Percentiles rank a stretch among this genome's conserved stretches.
Conservation (phyloP, 805 yeast genomes). For the Zygoascus biomembranicola region DNA sequence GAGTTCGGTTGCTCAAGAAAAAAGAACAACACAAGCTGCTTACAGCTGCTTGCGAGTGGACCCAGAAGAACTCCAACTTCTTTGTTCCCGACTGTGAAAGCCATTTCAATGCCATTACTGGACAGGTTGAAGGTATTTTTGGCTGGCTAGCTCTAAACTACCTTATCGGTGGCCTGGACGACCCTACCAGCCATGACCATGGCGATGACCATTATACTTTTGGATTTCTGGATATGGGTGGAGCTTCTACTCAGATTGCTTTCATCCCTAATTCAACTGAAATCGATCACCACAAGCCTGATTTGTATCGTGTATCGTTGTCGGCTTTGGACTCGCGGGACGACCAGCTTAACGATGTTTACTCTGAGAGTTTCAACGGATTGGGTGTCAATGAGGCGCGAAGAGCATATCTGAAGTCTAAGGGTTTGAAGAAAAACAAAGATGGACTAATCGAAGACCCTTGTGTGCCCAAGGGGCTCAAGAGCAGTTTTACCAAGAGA, state of each 20-base stretch:
- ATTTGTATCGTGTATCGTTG: constrained; percentile 56
- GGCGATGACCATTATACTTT: constrained; percentile 39
- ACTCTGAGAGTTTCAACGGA: constrained; percentile 94
- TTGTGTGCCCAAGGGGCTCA: constrained; percentile 65
- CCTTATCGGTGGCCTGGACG: constrained; percentile 53
- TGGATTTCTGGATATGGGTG: constrained; percentile 99
- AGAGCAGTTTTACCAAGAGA: constrained; percentile 7
- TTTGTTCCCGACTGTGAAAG: constrained; percentile 49
- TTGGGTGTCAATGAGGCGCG: constrained; percentile 96
- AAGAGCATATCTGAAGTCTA: constrained; percentile 44
- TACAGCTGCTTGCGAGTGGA: constrained; percentile 48
- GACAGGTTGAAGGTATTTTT: constrained; percentile 87
- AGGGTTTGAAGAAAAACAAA: constrained; percentile 7
- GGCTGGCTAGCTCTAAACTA: constrained; percentile 95
- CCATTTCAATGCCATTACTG: constrained; percentile 81
- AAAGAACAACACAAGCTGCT: constrained; percentile 46
- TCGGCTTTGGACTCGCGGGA: constrained; percentile 45
- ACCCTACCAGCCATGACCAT: constrained; percentile 21
- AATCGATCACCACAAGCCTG: constrained; percentile 56
- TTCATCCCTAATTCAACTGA: constrained; percentile 72
- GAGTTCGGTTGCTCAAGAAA: constrained; percentile 71
- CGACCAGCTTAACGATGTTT: constrained; percentile 55
- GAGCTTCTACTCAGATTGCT: constrained; percentile 96
- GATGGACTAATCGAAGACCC: constrained; percentile 50
- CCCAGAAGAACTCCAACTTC: constrained; percentile 51